phyloP scores from a whole-genome alignment of 2,329 filamentous ascomycete genomes.

The Paradendryphiella salina region DNA sequence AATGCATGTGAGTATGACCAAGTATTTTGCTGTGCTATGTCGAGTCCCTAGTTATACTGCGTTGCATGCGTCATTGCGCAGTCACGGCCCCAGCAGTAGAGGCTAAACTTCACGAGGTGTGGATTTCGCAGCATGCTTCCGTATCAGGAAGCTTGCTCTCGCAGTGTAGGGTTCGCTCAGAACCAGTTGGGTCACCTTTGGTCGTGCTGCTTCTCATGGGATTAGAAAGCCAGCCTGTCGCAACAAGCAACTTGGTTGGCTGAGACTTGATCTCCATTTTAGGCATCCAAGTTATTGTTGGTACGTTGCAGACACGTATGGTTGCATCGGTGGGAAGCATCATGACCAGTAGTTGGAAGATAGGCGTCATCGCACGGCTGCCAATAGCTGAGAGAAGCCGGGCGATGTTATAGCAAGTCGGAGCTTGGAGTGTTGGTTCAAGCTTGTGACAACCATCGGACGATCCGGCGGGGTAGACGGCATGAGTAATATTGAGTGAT shows the following conservation, averaged over 20 bases:
- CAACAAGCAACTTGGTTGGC: not conserved
- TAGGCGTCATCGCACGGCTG: slow-evolving; percentile 13
- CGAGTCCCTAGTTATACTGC: not conserved
- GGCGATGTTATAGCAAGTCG: slow-evolving; percentile 2
- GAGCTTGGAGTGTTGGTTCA: slow-evolving; percentile 1
- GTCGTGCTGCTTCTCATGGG: not conserved
- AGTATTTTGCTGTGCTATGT: not conserved
- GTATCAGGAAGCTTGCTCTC: slow-evolving; percentile 3
- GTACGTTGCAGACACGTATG: slow-evolving; percentile 11
- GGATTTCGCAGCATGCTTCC: slow-evolving; percentile 12
- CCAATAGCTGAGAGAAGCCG: slow-evolving; percentile 8
- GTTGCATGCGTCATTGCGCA: slow-evolving; percentile 6
- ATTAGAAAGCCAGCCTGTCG: slow-evolving; percentile 1
- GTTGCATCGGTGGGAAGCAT: slow-evolving; percentile 12
- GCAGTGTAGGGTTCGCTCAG: slow-evolving; percentile 2
- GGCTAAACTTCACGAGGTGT: slow-evolving; percentile 8
- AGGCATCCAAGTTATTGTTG: not conserved
- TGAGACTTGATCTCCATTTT: not conserved
- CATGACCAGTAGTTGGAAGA: slow-evolving; percentile 6
- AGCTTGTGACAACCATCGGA: slow-evolving; percentile 11
- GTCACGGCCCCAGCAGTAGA: slow-evolving; percentile 6
- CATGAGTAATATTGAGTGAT: slow-evolving; percentile 19
- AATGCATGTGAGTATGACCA: not conserved
- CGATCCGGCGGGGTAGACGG: slow-evolving; percentile 24
- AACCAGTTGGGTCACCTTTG: slow-evolving; percentile 1